Evolutionary conservation across 805 yeast species (phyloP).

Genomic region (Kurtzmaniella cleridarum): DNA sequence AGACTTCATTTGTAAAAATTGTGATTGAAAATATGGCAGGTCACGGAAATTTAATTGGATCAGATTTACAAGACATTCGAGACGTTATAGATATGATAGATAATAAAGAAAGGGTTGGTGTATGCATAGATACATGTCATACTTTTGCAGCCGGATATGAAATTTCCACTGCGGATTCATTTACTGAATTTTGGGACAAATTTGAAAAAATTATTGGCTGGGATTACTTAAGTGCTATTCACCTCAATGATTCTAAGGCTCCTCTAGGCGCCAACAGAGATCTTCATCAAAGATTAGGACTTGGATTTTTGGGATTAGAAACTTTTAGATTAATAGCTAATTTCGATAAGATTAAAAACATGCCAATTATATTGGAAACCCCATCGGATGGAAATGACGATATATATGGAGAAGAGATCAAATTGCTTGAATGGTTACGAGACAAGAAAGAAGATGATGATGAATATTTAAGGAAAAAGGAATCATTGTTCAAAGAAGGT

Average conservation of each 20-base stretch:
- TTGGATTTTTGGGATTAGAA: conserved; percentile 85
- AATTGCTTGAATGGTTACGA: conserved; percentile 74
- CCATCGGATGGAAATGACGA: conserved; percentile 57
- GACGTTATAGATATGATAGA: conserved; percentile 75
- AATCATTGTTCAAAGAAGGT: conserved; percentile 54
- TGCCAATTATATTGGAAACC: conserved; percentile 86
- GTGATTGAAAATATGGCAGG: conserved; percentile 98
- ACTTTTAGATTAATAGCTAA: conserved; percentile 76
- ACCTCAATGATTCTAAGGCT: conserved; percentile 91
- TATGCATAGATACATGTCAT: conserved; percentile 95
- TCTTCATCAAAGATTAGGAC: conserved; percentile 83
- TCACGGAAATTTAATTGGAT: conserved; percentile 86
- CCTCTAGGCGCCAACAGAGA: conserved; percentile 89
- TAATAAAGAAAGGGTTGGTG: conserved; percentile 82
- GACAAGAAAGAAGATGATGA: conserved; percentile 49
- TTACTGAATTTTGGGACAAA: conserved; percentile 63
- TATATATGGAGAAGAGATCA: conserved; percentile 75
- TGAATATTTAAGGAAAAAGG: conserved; percentile 46
- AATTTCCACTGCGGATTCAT: conserved; percentile 52
- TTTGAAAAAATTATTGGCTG: conserved; percentile 75
- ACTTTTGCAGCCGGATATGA: conserved; percentile 96
- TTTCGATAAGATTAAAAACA: conserved; percentile 48
- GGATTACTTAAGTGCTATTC: conserved; percentile 73
- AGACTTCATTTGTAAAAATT: conserved; percentile 75
- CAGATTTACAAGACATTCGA: conserved; percentile 66